Percentiles rank a stretch among this genome's conserved stretches.
These are phyloP conservation scores for Lasiosphaeria ovina DNA, from an alignment of 495 filamentous ascomycete species.

Conservation along the genomic window DNA sequence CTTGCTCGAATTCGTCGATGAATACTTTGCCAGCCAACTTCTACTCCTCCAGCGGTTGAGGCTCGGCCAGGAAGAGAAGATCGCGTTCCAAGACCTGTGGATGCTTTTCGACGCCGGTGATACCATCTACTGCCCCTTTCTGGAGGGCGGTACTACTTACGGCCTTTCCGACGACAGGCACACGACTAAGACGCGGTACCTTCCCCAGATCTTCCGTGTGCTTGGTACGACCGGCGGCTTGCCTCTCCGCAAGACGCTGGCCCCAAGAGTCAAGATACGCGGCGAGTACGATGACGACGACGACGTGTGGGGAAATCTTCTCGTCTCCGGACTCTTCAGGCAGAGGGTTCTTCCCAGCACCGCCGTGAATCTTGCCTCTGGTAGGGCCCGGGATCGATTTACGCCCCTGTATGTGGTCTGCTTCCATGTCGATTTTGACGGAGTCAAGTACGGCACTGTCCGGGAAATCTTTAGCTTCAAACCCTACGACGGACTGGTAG, in stretches of 20 bases:
- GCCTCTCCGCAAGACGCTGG: constrained; percentile 3
- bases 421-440: constrained; percentile 39
- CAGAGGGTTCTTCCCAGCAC: no score
- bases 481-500: constrained; percentile 34
- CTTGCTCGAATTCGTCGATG: constrained; percentile 16
- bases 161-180: not conserved
- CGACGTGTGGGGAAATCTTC: no score
- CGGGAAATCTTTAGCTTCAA: constrained; percentile 28
- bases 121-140: constrained; percentile 14
- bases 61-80: not conserved
- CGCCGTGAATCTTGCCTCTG: no score
- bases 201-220: constrained; percentile 13
- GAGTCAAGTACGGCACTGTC: constrained; percentile 34
- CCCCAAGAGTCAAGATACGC: no score
- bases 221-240: constrained; percentile 6
- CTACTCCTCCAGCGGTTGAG: constrained; percentile 3
- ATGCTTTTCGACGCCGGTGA: constrained; percentile 18
- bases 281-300: no score
- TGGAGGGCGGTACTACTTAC: not conserved
- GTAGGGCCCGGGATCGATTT: not conserved
- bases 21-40: constrained; percentile 16
- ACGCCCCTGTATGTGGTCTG: constrained; percentile 15
- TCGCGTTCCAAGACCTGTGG: constrained; percentile 23
- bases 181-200: not conserved
- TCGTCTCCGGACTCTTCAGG: no score